These are phyloP conservation scores for Lepidopterella palustris DNA, from an alignment of 495 filamentous ascomycete species.

Conservation along the genomic window DNA sequence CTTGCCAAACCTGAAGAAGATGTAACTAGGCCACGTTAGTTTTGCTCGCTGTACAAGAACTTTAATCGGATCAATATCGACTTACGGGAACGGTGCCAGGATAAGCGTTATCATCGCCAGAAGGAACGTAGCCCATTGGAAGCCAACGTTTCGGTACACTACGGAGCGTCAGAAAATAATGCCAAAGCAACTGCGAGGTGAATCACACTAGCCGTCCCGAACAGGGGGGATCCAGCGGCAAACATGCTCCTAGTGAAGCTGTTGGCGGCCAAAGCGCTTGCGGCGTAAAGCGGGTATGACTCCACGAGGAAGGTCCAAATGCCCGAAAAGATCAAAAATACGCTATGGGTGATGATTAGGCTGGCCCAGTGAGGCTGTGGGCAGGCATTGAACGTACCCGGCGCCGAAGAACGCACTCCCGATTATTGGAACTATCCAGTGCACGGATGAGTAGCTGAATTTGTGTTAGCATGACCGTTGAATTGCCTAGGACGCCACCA, in stretches of 20 bases:
- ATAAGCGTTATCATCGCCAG: constrained; percentile 39
- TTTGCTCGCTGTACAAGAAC: constrained; percentile 1
- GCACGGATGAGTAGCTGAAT: constrained; percentile 30
- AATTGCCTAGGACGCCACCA: too few relatives aligned
- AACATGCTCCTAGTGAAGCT: constrained; percentile 73
- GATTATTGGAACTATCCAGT: constrained; percentile 26
- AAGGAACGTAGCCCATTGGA: constrained; percentile 36
- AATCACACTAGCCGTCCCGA: constrained; percentile 41
- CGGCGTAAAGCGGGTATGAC: constrained; percentile 69
- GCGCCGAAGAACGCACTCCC: constrained; percentile 12
- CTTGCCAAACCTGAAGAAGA: constrained; percentile 39
- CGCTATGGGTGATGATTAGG: too few relatives aligned
- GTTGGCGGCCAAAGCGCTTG: constrained; percentile 81
- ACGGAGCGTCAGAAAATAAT: constrained; percentile 19
- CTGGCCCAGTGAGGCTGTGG: too few relatives aligned
- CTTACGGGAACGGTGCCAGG: constrained; percentile 35
- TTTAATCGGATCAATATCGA: not conserved
- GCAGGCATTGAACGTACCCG: too few relatives aligned
- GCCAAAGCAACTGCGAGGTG: constrained; percentile 8
- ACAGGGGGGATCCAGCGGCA: constrained; percentile 69
- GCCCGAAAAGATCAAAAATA: constrained; percentile 55
- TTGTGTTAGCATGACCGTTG: too few relatives aligned
- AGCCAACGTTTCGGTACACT: constrained; percentile 16
- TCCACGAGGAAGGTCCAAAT: constrained; percentile 92
- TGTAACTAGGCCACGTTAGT: constrained; percentile 20